A percentile compares a stretch with the other conserved stretches of the same genome.
Conservation (phyloP, 2,329 filamentous ascomycete species). For the Huntiella decipiens region DNA sequence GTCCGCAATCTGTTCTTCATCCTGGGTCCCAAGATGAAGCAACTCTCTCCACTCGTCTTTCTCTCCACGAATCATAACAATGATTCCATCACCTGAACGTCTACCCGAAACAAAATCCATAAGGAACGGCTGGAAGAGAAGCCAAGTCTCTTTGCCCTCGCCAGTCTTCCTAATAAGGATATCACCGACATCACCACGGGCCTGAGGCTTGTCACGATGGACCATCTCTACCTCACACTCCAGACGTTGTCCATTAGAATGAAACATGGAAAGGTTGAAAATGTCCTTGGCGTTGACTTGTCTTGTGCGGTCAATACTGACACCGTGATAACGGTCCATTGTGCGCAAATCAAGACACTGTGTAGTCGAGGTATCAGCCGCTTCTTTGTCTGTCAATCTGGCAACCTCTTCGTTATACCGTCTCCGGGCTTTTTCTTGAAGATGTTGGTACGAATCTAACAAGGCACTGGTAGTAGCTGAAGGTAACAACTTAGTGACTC, state of each 20-base stretch:
- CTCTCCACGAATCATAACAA: conserved; percentile 65
- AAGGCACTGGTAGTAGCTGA: conserved; percentile 27
- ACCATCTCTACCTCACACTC: conserved; percentile 80
- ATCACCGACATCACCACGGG: conserved; percentile 52
- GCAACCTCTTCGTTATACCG: conserved; percentile 46
- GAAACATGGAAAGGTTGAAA: conserved; percentile 67
- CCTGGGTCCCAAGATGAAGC: conserved; percentile 55
- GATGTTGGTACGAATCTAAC: conserved; percentile 39
- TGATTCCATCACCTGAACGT: conserved; percentile 52
- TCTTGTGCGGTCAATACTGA: conserved; percentile 54
- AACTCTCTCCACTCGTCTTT: conserved; percentile 66
- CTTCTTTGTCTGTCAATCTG: conserved; percentile 64
- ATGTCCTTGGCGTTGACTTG: conserved; percentile 80
- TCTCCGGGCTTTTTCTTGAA: conserved; percentile 60
- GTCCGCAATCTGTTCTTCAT: conserved; percentile 59
- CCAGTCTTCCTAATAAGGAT: conserved; percentile 87
- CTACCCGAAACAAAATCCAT: conserved; percentile 59
- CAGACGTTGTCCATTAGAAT: conserved; percentile 78
- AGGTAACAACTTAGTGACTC: conserved; percentile 36
- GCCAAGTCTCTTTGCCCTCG: conserved; percentile 49
- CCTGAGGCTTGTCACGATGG: conserved; percentile 59
- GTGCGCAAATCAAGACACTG: conserved; percentile 63
- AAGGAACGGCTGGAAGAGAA: conserved; percentile 81
- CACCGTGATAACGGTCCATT: conserved; percentile 48
- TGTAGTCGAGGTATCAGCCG: conserved; percentile 62